Evolutionary conservation across 768 basidiomycete species (phyloP).

Genomic region (Suillus spraguei): DNA sequence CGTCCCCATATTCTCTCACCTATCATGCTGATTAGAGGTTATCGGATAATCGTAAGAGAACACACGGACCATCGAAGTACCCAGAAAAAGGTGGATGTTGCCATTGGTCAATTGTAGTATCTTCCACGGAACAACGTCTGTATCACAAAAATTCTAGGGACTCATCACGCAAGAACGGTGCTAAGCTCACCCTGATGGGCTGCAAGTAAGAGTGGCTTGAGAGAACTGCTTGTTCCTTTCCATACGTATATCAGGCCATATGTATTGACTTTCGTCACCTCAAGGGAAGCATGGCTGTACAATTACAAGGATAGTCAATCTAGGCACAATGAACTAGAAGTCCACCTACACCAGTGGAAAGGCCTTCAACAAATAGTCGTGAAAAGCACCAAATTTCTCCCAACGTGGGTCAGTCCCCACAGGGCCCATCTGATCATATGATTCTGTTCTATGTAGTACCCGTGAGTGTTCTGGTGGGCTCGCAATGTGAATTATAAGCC

Average conservation of each 20-base stretch:
- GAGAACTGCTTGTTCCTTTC: conserved; percentile 48
- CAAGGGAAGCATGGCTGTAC: conserved; percentile 48
- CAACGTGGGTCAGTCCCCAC: conserved; percentile 55
- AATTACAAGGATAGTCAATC: not conserved
- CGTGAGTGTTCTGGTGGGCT: conserved; percentile 12
- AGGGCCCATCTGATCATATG: conserved; percentile 49
- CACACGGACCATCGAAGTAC: conserved; percentile 49
- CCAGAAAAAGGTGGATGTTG: conserved; percentile 66
- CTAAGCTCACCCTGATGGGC: conserved; percentile 51
- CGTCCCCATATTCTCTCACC: conserved; percentile 51
- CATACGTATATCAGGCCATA: conserved; percentile 63
- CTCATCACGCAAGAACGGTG: not conserved
- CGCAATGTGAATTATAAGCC: conserved; percentile 19
- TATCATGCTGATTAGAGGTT: conserved; percentile 6
- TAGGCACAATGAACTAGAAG: not conserved
- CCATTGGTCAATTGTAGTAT: conserved; percentile 58
- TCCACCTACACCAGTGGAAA: conserved; percentile 62
- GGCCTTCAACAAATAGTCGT: conserved; percentile 53
- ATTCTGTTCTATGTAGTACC: conserved; percentile 49
- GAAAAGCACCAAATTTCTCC: conserved; percentile 55
- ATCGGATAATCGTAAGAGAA: not conserved
- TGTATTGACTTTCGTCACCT: conserved; percentile 61
- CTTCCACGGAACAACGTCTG: conserved; percentile 71
- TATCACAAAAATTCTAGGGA: not conserved
- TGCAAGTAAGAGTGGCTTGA: conserved; percentile 58